Conservation (phyloP, 106 monocot species). For the Dioscorea dumetorum region DNA sequence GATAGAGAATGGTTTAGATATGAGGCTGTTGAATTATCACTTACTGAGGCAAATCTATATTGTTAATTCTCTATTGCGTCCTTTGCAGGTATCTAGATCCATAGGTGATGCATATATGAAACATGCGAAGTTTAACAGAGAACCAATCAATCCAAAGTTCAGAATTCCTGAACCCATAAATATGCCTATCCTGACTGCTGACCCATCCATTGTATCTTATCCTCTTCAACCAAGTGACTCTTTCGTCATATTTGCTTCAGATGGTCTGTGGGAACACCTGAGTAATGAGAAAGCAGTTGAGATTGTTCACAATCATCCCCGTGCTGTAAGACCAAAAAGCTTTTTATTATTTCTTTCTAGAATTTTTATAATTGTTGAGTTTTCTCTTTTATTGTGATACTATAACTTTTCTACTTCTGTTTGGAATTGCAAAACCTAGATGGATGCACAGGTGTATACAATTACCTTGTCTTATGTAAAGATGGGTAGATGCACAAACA, state of each 20-base stretch:
- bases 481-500: too few species aligned
- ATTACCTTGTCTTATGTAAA: too few species aligned
- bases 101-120: constrained; percentile 44
- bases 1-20: not conserved
- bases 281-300: constrained; percentile 32
- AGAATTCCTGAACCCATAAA: constrained; percentile 26
- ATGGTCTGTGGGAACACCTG: constrained; percentile 44
- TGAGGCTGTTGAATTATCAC: too few species aligned
- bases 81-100: constrained; percentile 33
- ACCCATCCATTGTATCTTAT: constrained; percentile 20
- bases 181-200: constrained; percentile 31
- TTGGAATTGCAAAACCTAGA: too few species aligned
- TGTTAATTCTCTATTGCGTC: too few species aligned
- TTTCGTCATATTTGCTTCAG: constrained; percentile 42
- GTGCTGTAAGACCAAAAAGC: constrained; percentile 8
- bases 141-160: constrained; percentile 28
- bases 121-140: constrained; percentile 25
- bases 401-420: too few species aligned
- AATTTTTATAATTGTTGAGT: not conserved
- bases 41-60: too few species aligned
- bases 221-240: constrained; percentile 19
- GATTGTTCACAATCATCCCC: constrained; percentile 27
- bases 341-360: not conserved
- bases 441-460: too few species aligned
- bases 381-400: too few species aligned